Conservation (phyloP, 1,139 yeast genomes). For the Zygosaccharomyces sapae region DNA sequence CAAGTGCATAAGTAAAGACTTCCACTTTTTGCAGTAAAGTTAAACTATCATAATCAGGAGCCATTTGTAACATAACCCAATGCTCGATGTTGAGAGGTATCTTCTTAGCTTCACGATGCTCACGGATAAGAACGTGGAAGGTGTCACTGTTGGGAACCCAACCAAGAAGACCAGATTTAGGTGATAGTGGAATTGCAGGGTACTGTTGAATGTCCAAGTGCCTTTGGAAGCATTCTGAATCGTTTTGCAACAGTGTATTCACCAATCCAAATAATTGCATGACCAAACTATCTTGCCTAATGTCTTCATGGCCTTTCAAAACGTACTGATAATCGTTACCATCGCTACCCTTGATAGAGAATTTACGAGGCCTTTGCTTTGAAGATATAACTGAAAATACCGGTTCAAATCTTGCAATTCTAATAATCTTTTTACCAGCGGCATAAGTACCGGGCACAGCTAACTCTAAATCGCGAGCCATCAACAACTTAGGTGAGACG, state of each 20-base stretch:
- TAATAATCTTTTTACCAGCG: constrained; percentile 75
- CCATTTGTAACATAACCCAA: constrained; percentile 95
- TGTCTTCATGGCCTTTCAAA: constrained; percentile 96
- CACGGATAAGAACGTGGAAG: constrained; percentile 86
- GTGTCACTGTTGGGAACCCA: constrained; percentile 99
- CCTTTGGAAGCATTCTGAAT: constrained; percentile 93
- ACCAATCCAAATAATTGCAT: constrained; percentile 97
- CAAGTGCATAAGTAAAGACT: constrained; percentile 92
- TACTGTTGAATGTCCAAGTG: constrained; percentile 89
- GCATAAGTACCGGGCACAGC: constrained; percentile 93
- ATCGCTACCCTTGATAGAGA: constrained; percentile 78
- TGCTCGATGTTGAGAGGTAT: constrained; percentile 89
- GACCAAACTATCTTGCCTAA: constrained; percentile 93
- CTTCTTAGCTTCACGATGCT: constrained; percentile 87
- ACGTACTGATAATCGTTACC: constrained; percentile 81
- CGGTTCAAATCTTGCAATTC: constrained; percentile 74
- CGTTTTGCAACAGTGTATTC: constrained; percentile 81
- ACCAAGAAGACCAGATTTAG: constrained; percentile 92
- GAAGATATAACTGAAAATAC: constrained; percentile 86
- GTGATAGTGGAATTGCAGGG: constrained; percentile 92
- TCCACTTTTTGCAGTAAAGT: constrained; percentile 90
- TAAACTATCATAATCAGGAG: constrained; percentile 90
- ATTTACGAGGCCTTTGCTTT: constrained; percentile 89
- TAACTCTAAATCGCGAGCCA: constrained; percentile 72
- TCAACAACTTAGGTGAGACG: constrained; percentile 84